Base-by-base conservation (phyloP, 1,284 basidiomycete genomes). In the Neotropicomus parvogracilis region DNA sequence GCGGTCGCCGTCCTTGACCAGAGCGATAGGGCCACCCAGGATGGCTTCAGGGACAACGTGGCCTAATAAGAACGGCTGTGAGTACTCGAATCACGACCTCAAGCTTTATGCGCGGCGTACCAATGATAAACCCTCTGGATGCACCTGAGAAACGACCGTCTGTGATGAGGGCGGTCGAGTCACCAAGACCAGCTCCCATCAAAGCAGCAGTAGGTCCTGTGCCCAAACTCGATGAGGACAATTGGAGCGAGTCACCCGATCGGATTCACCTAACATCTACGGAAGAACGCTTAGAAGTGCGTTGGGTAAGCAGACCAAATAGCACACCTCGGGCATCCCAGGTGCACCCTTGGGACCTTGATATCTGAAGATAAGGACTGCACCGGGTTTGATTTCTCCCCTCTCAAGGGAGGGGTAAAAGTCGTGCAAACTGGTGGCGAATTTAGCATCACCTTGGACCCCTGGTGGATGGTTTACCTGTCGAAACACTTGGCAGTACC, bases 341-440 rank as follows among this genome's bases (percentile, higher is more conserved):
- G 94, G 95, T 26, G 87, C 95, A 48, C 95, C 94, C 70, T 94
- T 95, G 4, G 95, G 95, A 19, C 95, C 95, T 67, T 95, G 90
- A 69, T 98, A 98, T 54, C 95, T 79, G 71, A 98, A 85, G 40
- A 98, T 87, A 50, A 97, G 78, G 27, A 95, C 85, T 55, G 79
- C 90, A 0, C 93, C 93, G 27, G 85, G 74, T 61, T 85, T 92
- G 67, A 99, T 89, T 54, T 88, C 82, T 12, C 91, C 91, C 7
- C 73, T 78, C 64, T 87, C 85, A 35, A 99, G 81, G 9, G 91
- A 84, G 44, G 85, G 79, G 61, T 92, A 91, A 65, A 99, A 93
- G 50, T 78, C 81, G 21, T 86, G 82, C 59, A 94, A 81, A 53
- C 88, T 90, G 57, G 65, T 52, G 40, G 40, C 29, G 39, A 38